These are phyloP conservation scores for Fraxinus sp. DNA, from an alignment of 305 asterid genomes.

Conservation along the genomic window DNA sequence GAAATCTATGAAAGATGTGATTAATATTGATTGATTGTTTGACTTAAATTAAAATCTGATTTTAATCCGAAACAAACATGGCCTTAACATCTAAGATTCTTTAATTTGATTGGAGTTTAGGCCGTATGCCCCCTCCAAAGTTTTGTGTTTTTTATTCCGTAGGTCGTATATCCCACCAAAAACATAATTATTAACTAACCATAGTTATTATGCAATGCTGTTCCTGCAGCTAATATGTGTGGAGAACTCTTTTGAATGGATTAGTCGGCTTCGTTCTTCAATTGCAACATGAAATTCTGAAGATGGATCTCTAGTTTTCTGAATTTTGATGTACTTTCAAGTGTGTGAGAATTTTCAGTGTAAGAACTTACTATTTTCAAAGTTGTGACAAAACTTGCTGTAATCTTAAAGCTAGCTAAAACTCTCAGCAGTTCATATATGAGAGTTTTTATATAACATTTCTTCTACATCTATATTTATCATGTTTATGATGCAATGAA, in stretches of 20 bases:
- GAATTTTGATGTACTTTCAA: background rate
- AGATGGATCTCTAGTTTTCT: conserved; percentile 1
- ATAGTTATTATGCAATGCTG: background rate
- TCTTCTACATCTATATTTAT: background rate
- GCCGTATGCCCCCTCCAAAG: no score
- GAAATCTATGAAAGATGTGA: no score
- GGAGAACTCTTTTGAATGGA: background rate
- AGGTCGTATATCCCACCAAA: no score
- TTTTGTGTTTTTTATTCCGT: no score
- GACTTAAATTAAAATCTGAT: no score
- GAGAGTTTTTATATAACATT: background rate
- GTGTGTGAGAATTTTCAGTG: background rate
- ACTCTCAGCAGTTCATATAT: background rate
- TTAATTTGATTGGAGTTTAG: no score
- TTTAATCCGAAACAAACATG: no score
- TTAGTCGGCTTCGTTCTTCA: background rate
- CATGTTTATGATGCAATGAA: background rate
- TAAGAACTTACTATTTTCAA: background rate
- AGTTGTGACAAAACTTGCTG: background rate
- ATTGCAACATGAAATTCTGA: background rate
- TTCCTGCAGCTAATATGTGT: conserved; percentile 18
- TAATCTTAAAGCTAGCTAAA: background rate
- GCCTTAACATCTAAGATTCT: no score
- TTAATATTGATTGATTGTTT: no score
- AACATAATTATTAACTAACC: background rate